These are phyloP conservation scores for Yarrowia deformans DNA, from an alignment of 805 yeast genomes.

Conservation along the genomic window DNA sequence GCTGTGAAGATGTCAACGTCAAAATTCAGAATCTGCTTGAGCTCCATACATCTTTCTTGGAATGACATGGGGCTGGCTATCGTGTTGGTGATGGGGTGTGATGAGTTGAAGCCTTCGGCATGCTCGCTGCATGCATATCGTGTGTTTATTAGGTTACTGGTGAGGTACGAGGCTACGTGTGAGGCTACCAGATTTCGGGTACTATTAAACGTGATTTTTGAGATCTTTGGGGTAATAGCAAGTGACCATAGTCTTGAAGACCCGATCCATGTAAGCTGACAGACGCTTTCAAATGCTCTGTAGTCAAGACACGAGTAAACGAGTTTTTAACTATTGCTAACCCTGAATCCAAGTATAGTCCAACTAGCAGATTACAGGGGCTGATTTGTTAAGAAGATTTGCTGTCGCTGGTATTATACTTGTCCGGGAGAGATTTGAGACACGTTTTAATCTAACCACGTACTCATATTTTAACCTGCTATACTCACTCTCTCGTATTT, in stretches of 20 bases:
- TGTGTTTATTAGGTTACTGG: conserved; percentile 3
- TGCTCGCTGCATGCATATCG: conserved; percentile 8
- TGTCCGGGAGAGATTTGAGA: too few species aligned
- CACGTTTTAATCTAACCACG: too few species aligned
- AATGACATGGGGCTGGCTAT: conserved; percentile 3
- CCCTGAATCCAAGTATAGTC: not conserved
- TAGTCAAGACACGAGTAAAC: not conserved
- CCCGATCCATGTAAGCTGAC: not conserved
- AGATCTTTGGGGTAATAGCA: too few species aligned
- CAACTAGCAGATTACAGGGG: not conserved
- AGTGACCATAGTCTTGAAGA: too few species aligned
- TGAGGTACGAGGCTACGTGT: not conserved
- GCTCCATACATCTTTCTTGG: conserved; percentile 22
- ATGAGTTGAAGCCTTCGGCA: not conserved
- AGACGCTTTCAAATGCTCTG: not conserved
- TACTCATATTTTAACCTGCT: too few species aligned
- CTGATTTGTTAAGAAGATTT: not conserved
- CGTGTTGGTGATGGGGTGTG: not conserved
- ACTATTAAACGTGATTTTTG: too few species aligned
- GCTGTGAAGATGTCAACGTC: conserved; percentile 40
- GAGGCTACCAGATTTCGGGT: not conserved
- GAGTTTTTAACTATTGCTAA: not conserved
- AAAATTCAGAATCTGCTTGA: conserved; percentile 24
- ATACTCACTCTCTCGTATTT: too few species aligned
- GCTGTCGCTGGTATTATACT: not conserved